These are phyloP conservation scores for Ustilago lituana DNA, from an alignment of 1,284 basidiomycete species.

Conservation along the genomic window DNA sequence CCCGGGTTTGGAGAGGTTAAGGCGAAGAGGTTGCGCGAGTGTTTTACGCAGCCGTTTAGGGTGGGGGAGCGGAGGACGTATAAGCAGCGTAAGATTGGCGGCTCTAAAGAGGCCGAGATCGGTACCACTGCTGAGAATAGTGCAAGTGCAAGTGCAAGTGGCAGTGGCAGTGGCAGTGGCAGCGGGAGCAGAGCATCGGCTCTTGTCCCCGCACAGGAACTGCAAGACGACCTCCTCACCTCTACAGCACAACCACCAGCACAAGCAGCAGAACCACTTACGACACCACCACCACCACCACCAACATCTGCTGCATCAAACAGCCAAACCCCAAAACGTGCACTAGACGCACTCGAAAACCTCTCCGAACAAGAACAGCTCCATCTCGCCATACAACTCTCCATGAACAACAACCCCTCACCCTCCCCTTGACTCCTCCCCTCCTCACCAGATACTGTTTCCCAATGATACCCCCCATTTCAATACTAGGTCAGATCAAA, in stretches of 20 bases:
- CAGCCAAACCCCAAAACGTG: too few relatives aligned
- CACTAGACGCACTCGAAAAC: constrained; percentile 28
- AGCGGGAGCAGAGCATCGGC: background rate
- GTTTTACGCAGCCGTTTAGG: constrained; percentile 71
- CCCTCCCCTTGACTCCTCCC: too few relatives aligned
- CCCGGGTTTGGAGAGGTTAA: constrained; percentile 96
- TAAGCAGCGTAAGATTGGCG: constrained; percentile 71
- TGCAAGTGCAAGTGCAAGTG: background rate
- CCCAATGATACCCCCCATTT: too few relatives aligned
- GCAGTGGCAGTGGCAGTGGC: background rate
- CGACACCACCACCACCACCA: background rate
- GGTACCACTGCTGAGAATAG: background rate
- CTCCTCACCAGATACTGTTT: too few relatives aligned
- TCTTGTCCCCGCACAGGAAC: too few relatives aligned
- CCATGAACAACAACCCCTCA: too few relatives aligned
- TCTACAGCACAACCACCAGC: too few relatives aligned
- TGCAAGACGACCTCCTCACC: too few relatives aligned
- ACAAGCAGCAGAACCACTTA: constrained; percentile 66
- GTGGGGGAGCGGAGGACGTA: constrained; percentile 77
- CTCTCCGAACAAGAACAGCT: constrained; percentile 47
- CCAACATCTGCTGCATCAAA: too few relatives aligned
- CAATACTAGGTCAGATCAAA: too few relatives aligned
- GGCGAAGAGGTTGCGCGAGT: constrained; percentile 74
- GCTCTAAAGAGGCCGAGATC: too few relatives aligned
- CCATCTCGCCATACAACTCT: constrained; percentile 39